Evolutionary conservation across 225 moss, liverwort and hornwort species (phyloP), one percentile per base, ranked within the genome.

Genomic region (Polytrichum formosum): DNA sequence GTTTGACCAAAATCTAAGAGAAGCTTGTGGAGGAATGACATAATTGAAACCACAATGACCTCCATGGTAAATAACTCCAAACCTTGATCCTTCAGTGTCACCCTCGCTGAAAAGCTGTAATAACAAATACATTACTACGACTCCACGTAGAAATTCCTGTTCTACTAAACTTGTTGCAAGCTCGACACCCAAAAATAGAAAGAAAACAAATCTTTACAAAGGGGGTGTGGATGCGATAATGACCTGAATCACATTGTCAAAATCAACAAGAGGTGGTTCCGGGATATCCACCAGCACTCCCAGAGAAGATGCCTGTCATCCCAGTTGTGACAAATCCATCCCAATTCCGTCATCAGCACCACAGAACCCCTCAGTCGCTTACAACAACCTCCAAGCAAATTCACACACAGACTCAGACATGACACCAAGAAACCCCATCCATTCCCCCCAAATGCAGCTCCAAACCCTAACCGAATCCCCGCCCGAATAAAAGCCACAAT

Each of bases 241-340:
- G 64, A 81, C 81, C 77, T 77, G 68, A 71, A 58, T 64, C 46
- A 65, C 67, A 23, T 74, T 65, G 26, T 81, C 77, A 8, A 81
- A 77, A 54, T 81, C 77, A 18, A 77, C 71, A 56, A 74, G 66
- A 70, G 74, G 81, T 1, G 77, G 74, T 74, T 81, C 77, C 19
- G 77, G 74, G 20, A 77, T 30, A 74, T 81, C 77, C 53, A 81
- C 71, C 54, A 74, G 68, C 22, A 77, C 30, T n/a, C 77, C 81
- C 16, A 74, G 25, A 28, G 81, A 77, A 9, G 54, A 20, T 18
- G 74, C 72, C 60, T 77, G 74, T 26, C 55, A 69, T 7, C 55
- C 6, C 21, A 61, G 13, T n/a, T 61, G 60, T n/a, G 22, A 22
- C 64, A 64, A 71, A 64, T 19, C 33, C 58, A 53, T 65, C 67